Evolutionary conservation across 192 early-diverging fungal genomes (phyloP), one percentile per base, ranked within the genome.

Genomic region (Backusella mclennaniae): DNA sequence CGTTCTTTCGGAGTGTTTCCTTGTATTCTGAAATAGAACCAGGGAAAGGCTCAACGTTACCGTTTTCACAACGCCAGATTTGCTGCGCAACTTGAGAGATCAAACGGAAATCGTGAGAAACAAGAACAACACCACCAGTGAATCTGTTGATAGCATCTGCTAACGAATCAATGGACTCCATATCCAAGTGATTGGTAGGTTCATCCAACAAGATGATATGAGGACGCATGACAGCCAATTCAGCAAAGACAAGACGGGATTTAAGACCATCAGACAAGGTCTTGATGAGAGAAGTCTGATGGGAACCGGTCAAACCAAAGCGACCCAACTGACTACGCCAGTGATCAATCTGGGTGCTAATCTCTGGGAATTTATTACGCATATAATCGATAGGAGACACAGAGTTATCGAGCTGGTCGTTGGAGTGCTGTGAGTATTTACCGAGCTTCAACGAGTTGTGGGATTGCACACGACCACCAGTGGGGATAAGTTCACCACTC

Each of bases 31-130:
- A 86, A 76, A 99, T 99, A 71, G 88, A 86, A 52, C 93, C 96
- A 29, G 85, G 77, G 86, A 94, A 99, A 73, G 91, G 87, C 15
- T 80, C 83, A 73, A 96, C 92, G 38, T 87, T 84, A 41, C 88
- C 88, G 81, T 94, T 90, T 83, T 97, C 95, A 88, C 97, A 98
- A 63, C 96, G 89, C 91, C 92, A 95, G 67, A 99, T 97, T 79
- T 98, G 90, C 80, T 96, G 81, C 49, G 97, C 98, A 77, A 99
- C 95, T 87, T 99, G 96, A 68, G 89, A 91, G 79, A 99, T 97
- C 68, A 99, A 87, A 77, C 98, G 88, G 92, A 99, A 99, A 88
- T 99, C 98, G 93, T 99, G 98, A 75, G 94, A 95, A 71, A 99
- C 98, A 36, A 99, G 88, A 26, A 99, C 97, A 73, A 98, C 95